Percentiles rank a stretch among this genome's conserved stretches.
phyloP scores from a whole-genome alignment of 2,329 filamentous ascomycete genomes.

The Trichoderma harzianum region DNA sequence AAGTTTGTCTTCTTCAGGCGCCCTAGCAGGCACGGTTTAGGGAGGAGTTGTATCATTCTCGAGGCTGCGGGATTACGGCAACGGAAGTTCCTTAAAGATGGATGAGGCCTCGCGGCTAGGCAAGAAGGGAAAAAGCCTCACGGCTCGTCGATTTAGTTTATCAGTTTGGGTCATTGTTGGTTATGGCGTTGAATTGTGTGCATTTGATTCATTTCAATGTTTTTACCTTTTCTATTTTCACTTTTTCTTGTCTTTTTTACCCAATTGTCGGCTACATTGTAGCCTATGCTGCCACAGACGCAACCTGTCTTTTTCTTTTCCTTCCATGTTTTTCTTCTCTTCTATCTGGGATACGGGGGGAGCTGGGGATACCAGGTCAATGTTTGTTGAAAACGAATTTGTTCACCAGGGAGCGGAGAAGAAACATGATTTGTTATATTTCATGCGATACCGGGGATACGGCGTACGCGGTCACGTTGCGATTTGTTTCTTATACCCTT shows the following conservation, averaged over 20 bases:
- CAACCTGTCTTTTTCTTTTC: neutral
- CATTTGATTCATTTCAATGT: neutral
- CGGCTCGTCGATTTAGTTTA: slow-evolving; percentile 24
- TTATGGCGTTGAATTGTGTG: slow-evolving; percentile 8
- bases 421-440: neutral
- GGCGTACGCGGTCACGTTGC: slow-evolving; percentile 1
- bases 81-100: slow-evolving; percentile 16
- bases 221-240: neutral
- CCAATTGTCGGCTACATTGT: neutral
- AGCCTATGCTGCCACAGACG: neutral
- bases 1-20: slow-evolving; percentile 10
- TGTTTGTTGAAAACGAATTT: neutral
- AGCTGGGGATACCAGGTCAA: neutral
- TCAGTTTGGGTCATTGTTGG: slow-evolving; percentile 9
- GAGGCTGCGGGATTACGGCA: slow-evolving; percentile 3
- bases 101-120: slow-evolving; percentile 30
- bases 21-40: neutral
- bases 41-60: slow-evolving; percentile 9
- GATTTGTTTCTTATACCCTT: slow-evolving; percentile 2
- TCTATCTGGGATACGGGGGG: neutral
- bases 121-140: slow-evolving; percentile 30
- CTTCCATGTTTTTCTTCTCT: neutral
- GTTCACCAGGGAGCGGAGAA: neutral
- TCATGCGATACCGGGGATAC: neutral
- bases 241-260: neutral